These are phyloP conservation scores for Fusarium transvaalense DNA, from an alignment of 2,329 filamentous ascomycete genomes.

Conservation along the genomic window DNA sequence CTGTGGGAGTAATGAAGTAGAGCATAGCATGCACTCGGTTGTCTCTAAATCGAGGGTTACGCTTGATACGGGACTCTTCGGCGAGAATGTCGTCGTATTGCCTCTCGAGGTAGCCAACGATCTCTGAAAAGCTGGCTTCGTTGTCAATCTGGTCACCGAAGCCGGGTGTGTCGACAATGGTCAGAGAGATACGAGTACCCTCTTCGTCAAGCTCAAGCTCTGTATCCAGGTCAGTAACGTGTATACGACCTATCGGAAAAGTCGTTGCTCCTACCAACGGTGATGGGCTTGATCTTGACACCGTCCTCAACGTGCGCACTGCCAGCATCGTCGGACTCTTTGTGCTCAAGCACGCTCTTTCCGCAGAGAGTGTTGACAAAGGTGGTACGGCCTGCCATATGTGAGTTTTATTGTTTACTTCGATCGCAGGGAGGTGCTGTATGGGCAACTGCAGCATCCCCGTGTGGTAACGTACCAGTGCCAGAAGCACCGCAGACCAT, in stretches of 20 bases:
- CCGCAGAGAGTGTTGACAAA: slow-evolving; percentile 99
- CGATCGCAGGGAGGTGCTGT: slow-evolving; percentile 23
- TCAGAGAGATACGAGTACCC: slow-evolving; percentile 96
- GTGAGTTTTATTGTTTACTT: slow-evolving; percentile 39
- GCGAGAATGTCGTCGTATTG: slow-evolving; percentile 99
- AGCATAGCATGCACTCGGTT: slow-evolving; percentile 98
- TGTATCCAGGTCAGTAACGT: slow-evolving; percentile 54
- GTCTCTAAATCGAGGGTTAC: slow-evolving; percentile 99
- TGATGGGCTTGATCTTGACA: slow-evolving; percentile 98
- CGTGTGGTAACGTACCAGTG: slow-evolving; percentile 76
- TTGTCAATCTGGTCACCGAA: slow-evolving; percentile 99
- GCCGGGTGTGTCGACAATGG: slow-evolving; percentile 97
- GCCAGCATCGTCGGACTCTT: slow-evolving; percentile 91
- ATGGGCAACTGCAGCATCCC: slow-evolving; percentile 29
- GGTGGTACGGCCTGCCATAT: slow-evolving; percentile 85
- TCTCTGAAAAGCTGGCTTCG: slow-evolving; percentile 97
- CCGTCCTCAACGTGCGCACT: slow-evolving; percentile 94
- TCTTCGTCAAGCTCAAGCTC: slow-evolving; percentile 98
- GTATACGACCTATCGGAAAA: slow-evolving; percentile 39
- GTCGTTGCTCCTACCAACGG: slow-evolving; percentile 76
- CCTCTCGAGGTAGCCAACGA: slow-evolving; percentile 97
- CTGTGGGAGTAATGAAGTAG: slow-evolving; percentile 99
- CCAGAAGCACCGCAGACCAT: slow-evolving; percentile 99
- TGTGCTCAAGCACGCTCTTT: slow-evolving; percentile 89
- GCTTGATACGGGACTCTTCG: slow-evolving; percentile 99